phyloP scores from a whole-genome alignment of 2,329 filamentous ascomycete genomes.

The Aureobasidium subglaciale region DNA sequence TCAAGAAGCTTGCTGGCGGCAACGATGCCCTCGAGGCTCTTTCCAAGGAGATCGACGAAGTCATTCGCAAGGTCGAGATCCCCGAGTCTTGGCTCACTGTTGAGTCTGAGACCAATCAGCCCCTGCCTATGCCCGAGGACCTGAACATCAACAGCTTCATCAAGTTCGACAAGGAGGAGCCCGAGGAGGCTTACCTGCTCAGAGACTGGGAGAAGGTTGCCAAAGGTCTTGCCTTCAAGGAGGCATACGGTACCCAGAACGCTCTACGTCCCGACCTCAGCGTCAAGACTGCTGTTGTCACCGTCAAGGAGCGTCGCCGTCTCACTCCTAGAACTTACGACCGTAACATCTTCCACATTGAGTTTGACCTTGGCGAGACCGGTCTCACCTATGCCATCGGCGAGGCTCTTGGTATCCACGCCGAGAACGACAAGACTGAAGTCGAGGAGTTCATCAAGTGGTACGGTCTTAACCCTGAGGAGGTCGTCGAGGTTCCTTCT shows the following conservation, averaged over 20 bases:
- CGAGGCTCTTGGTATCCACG: conserved; percentile 92
- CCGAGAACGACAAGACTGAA: conserved; percentile 77
- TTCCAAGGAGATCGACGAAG: conserved; percentile 54
- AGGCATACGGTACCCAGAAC: conserved; percentile 72
- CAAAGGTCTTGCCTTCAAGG: conserved; percentile 87
- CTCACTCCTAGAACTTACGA: conserved; percentile 85
- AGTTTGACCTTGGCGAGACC: conserved; percentile 89
- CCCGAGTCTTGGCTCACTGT: conserved; percentile 73
- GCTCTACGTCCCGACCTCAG: conserved; percentile 76
- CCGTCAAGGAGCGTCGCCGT: conserved; percentile 90
- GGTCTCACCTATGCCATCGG: conserved; percentile 95
- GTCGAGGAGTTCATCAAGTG: conserved; percentile 80
- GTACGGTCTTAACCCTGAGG: conserved; percentile 76
- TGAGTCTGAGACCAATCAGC: conserved; percentile 50
- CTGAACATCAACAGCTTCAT: conserved; percentile 77
- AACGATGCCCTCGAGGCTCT: conserved; percentile 56
- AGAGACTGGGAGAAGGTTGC: conserved; percentile 76
- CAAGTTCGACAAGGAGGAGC: conserved; percentile 67
- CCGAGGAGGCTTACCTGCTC: conserved; percentile 59
- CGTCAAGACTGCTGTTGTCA: conserved; percentile 78
- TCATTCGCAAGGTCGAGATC: conserved; percentile 66
- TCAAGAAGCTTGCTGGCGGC: conserved; percentile 61
- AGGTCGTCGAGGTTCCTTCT: conserved; percentile 84
- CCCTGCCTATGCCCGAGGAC: conserved; percentile 51
- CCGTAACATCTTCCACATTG: conserved; percentile 99